These are phyloP conservation scores for Botryotinia globosa DNA, from an alignment of 2,329 filamentous ascomycete species.

Conservation along the genomic window DNA sequence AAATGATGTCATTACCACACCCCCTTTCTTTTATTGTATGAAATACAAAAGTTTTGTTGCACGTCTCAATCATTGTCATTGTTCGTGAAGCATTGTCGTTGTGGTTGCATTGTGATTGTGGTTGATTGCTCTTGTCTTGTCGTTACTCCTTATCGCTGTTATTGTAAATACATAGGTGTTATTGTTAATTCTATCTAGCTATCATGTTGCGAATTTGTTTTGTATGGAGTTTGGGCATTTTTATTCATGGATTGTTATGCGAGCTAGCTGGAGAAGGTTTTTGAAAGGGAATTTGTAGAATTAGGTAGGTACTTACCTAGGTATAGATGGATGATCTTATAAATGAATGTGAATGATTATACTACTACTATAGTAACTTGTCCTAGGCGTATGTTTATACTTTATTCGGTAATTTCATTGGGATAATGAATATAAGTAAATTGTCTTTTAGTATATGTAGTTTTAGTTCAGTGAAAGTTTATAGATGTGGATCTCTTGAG, in stretches of 20 bases:
- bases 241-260: background rate
- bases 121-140: too few relatives aligned
- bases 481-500: background rate
- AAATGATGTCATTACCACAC: background rate
- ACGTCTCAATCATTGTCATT: background rate
- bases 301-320: too few relatives aligned
- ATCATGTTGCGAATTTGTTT: background rate
- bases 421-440: background rate
- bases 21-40: too few relatives aligned
- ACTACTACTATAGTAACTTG: background rate
- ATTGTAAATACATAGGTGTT: too few relatives aligned
- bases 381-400: background rate
- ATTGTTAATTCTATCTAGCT: background rate
- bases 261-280: background rate
- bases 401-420: background rate
- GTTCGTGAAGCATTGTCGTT: background rate
- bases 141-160: too few relatives aligned
- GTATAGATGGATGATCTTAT: background rate
- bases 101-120: too few relatives aligned
- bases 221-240: fast-evolving
- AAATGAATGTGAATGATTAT: background rate
- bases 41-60: background rate
- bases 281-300: background rate
- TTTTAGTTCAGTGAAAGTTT: background rate
- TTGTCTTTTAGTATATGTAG: background rate